phyloP scores from a whole-genome alignment of 805 yeast species.

The Limtongia smithiae region DNA sequence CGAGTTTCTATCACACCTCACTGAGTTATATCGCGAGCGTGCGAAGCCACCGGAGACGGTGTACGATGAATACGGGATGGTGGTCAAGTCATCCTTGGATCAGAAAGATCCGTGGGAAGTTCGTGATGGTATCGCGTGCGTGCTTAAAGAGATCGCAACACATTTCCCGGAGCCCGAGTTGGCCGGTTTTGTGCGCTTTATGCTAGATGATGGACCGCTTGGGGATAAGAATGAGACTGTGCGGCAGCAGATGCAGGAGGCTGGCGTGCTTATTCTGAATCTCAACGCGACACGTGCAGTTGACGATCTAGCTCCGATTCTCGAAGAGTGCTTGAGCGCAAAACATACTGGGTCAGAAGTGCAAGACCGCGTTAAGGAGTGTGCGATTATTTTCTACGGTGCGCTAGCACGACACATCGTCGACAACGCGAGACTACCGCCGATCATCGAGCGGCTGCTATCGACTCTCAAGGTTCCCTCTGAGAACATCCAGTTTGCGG shows the following conservation, averaged over 20 bases:
- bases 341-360: slow-evolving; percentile 35
- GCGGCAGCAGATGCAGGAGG: slow-evolving; percentile 78
- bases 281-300: slow-evolving; percentile 61
- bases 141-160: slow-evolving; percentile 57
- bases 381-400: slow-evolving; percentile 84
- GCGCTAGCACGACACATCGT: slow-evolving; percentile 81
- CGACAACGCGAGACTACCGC: slow-evolving; percentile 59
- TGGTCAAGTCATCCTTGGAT: slow-evolving; percentile 55
- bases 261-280: slow-evolving; percentile 74
- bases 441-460: slow-evolving; percentile 65
- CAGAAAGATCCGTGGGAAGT: slow-evolving; percentile 79
- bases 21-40: slow-evolving; percentile 55
- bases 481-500: slow-evolving; percentile 84
- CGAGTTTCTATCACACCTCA: slow-evolving; percentile 44
- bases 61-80: slow-evolving; percentile 75
- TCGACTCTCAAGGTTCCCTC: slow-evolving; percentile 80
- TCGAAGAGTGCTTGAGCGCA: slow-evolving; percentile 56
- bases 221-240: slow-evolving; percentile 73
- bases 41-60: slow-evolving; percentile 73
- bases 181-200: slow-evolving; percentile 55
- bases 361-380: slow-evolving; percentile 67
- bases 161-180: slow-evolving; percentile 41
- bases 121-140: slow-evolving; percentile 74
- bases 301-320: slow-evolving; percentile 75
- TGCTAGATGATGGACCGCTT: slow-evolving; percentile 54